phyloP scores from a whole-genome alignment of 805 yeast genomes.

The Helenozyma rhizophorensis region DNA sequence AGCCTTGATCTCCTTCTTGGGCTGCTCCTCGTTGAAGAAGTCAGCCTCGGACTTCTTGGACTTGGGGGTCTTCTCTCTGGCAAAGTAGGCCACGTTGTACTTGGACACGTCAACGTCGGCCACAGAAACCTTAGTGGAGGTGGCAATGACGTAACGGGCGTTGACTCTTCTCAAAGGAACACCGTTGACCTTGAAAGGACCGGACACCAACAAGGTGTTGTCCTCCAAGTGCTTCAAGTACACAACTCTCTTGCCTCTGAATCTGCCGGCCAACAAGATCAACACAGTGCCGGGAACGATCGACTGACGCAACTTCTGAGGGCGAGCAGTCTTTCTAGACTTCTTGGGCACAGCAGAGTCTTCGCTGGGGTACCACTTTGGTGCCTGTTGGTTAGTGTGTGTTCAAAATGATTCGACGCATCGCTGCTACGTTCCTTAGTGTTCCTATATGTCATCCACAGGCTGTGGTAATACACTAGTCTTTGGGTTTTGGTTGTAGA shows the following conservation, averaged over 20 bases:
- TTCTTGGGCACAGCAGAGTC: slow-evolving; percentile 82
- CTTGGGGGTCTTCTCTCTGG: slow-evolving; percentile 87
- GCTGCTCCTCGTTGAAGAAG: slow-evolving; percentile 73
- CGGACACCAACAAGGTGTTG: slow-evolving; percentile 94
- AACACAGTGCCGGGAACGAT: slow-evolving; percentile 97
- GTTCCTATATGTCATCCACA: too few relatives aligned
- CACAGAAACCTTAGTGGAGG: slow-evolving; percentile 87
- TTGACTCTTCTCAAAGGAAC: slow-evolving; percentile 99
- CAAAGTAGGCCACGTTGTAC: slow-evolving; percentile 92
- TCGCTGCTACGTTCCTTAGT: too few relatives aligned
- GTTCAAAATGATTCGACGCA: too few relatives aligned
- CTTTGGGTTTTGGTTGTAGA: too few relatives aligned
- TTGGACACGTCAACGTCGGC: slow-evolving; percentile 80
- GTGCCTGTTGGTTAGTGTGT: slow-evolving; percentile 47
- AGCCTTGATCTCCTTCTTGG: slow-evolving; percentile 84
- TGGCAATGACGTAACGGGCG: slow-evolving; percentile 97
- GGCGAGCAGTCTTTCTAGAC: slow-evolving; percentile 88
- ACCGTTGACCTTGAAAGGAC: slow-evolving; percentile 99
- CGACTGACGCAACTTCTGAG: slow-evolving; percentile 93
- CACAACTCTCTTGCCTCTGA: slow-evolving; percentile 99
- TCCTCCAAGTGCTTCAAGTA: slow-evolving; percentile 95
- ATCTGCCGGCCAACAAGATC: slow-evolving; percentile 97
- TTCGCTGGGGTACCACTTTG: slow-evolving; percentile 94
- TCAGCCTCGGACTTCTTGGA: slow-evolving; percentile 86
- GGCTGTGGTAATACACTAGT: too few relatives aligned